Conservation (phyloP, 495 filamentous ascomycete species). For the Usnea hakonensis region DNA sequence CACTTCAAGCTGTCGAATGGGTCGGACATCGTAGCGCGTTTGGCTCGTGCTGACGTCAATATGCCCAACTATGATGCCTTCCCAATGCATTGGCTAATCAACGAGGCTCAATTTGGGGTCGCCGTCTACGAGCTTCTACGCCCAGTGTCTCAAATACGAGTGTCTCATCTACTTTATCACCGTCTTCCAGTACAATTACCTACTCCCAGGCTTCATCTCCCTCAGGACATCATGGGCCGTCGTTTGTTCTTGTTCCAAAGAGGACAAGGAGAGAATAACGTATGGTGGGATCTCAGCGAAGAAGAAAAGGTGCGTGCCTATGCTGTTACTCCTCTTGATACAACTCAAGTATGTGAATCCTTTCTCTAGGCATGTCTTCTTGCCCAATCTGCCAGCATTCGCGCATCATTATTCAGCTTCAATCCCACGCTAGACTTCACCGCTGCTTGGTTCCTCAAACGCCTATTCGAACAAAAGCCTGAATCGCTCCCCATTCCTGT, state of each 20-base stretch:
- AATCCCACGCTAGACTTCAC: too few relatives aligned
- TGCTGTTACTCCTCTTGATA: too few relatives aligned
- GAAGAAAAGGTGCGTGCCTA: too few relatives aligned
- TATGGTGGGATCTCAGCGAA: constrained; percentile 21
- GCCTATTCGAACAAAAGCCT: constrained; percentile 26
- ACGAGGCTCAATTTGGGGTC: background rate
- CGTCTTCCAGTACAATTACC: constrained; percentile 24
- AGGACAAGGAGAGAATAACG: constrained; percentile 26
- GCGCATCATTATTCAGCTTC: too few relatives aligned
- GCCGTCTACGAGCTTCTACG: too few relatives aligned
- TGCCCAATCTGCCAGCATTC: too few relatives aligned
- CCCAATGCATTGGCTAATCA: constrained; percentile 22
- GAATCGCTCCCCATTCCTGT: constrained; percentile 29
- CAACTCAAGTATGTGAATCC: too few relatives aligned
- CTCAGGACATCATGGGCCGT: constrained; percentile 26
- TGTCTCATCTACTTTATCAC: too few relatives aligned
- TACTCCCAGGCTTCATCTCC: constrained; percentile 13
- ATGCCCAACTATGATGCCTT: constrained; percentile 28
- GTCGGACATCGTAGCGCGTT: constrained; percentile 27
- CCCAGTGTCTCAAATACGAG: too few relatives aligned
- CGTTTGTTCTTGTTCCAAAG: constrained; percentile 31
- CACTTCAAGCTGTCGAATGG: constrained; percentile 26
- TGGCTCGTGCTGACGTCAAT: constrained; percentile 29
- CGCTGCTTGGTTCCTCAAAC: constrained; percentile 13
- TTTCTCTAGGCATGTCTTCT: too few relatives aligned